Evolutionary conservation across 108 stramenopile genomes (phyloP).

Genomic region (Cyclotella kingstonii): DNA sequence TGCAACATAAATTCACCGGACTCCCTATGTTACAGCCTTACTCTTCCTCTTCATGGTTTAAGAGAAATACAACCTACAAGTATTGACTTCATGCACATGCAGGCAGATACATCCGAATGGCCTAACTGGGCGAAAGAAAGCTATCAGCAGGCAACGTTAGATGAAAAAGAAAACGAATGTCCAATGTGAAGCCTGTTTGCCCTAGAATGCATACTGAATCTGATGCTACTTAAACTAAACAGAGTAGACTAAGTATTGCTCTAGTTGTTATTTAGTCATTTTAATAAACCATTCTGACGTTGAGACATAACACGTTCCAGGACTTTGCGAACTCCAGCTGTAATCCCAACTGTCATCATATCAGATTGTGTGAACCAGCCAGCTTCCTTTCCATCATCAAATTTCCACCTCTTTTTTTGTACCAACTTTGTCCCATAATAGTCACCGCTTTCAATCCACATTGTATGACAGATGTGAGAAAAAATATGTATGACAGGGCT

Average conservation of each 20-base stretch:
- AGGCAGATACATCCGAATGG: constrained; percentile 27
- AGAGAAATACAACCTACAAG: not conserved
- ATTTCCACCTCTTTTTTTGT: constrained; percentile 41
- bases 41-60: constrained; percentile 11
- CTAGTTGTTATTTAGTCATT: too few relatives aligned
- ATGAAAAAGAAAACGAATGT: not conserved
- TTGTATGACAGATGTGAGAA: constrained; percentile 74
- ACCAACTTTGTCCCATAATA: not conserved
- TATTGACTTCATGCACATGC: not conserved
- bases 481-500: constrained; percentile 77
- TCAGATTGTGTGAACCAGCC: constrained; percentile 79
- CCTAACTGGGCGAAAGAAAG: constrained; percentile 35
- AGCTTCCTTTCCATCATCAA: constrained; percentile 44
- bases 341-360: constrained; percentile 74
- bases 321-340: constrained; percentile 79
- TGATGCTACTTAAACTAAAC: too few relatives aligned
- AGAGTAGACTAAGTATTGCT: too few relatives aligned
- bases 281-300: too few relatives aligned
- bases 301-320: too few relatives aligned
- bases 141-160: not conserved
- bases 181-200: constrained; percentile 2
- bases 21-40: constrained; percentile 40
- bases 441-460: constrained; percentile 60
- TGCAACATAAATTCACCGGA: constrained; percentile 14
- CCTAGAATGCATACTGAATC: too few relatives aligned